Percentiles rank a stretch among this genome's conserved stretches.
These are phyloP conservation scores for Setaria italica DNA, from an alignment of 202 grass and related monocot species.

Conservation along the genomic window DNA sequence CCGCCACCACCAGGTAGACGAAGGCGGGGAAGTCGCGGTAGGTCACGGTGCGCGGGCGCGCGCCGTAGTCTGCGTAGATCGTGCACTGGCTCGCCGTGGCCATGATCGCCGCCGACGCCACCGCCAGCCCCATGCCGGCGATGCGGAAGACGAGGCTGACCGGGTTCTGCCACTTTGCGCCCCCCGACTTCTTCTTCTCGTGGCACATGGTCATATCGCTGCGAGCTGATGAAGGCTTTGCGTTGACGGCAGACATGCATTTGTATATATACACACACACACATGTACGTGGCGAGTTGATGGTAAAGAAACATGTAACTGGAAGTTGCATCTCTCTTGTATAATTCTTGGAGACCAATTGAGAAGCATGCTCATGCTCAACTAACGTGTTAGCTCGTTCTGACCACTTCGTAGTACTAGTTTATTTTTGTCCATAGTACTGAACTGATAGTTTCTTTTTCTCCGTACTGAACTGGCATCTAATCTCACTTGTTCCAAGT, in stretches of 20 bases:
- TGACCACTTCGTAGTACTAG: background rate
- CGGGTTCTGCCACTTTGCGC: background rate
- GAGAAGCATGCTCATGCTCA: background rate
- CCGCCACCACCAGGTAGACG: constrained; percentile 50
- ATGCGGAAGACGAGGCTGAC: constrained; percentile 30
- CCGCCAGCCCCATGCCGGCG: constrained; percentile 30
- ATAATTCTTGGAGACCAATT: background rate
- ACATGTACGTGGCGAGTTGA: background rate
- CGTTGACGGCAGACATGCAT: background rate
- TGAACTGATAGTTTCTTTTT: background rate
- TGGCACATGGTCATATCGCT: constrained; percentile 6
- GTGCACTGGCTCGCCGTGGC: constrained; percentile 41
- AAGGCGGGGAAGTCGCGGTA: constrained; percentile 44
- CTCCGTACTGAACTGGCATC: background rate
- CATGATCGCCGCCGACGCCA: constrained; percentile 47
- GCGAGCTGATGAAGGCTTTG: too few species aligned
- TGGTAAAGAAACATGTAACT: background rate
- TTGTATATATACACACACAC: background rate
- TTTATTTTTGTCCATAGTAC: background rate
- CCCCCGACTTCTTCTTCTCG: background rate
- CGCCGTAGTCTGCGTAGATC: constrained; percentile 21
- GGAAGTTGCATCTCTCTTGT: background rate
- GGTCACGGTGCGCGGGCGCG: constrained; percentile 10
- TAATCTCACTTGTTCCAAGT: background rate
- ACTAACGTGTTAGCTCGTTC: background rate